Evolutionary conservation across 2,329 filamentous ascomycete genomes (phyloP).

Genomic region (Myriosclerotinia curreyana): DNA sequence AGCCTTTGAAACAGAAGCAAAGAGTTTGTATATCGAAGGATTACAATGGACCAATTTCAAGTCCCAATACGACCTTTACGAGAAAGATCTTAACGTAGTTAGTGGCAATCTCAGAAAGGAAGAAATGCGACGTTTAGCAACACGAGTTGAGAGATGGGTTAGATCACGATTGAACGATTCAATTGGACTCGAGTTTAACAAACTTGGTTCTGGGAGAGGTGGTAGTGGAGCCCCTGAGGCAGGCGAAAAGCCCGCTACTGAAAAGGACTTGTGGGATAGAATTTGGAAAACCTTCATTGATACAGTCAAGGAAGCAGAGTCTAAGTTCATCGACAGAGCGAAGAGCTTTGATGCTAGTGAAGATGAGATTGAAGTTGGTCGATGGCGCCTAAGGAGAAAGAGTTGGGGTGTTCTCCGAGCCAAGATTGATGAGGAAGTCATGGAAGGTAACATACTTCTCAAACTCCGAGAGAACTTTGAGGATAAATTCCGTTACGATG

Average conservation of each 20-base stretch:
- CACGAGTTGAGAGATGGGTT: conserved; percentile 90
- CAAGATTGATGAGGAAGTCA: conserved; percentile 94
- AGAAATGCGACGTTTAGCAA: conserved; percentile 91
- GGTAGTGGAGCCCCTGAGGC: conserved; percentile 77
- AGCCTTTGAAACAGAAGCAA: conserved; percentile 72
- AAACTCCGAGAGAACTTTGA: conserved; percentile 98
- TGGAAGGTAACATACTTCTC: conserved; percentile 92
- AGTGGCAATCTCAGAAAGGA: conserved; percentile 83
- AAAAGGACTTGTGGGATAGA: conserved; percentile 92
- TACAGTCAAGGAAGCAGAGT: conserved; percentile 81
- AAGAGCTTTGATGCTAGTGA: conserved; percentile 90
- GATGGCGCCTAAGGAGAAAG: conserved; percentile 91
- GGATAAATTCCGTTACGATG: conserved; percentile 98
- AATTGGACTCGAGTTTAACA: conserved; percentile 92
- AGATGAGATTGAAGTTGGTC: conserved; percentile 85
- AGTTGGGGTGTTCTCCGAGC: conserved; percentile 88
- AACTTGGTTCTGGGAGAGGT: conserved; percentile 81
- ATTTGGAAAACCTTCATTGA: conserved; percentile 84
- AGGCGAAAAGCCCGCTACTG: conserved; percentile 67
- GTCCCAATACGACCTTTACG: conserved; percentile 74
- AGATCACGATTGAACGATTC: conserved; percentile 82
- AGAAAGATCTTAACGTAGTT: conserved; percentile 87
- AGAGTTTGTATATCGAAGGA: conserved; percentile 71
- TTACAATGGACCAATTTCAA: conserved; percentile 85
- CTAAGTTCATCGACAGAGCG: conserved; percentile 80